Conservation (phyloP, 768 basidiomycete species). For the Termitomyces sp. region DNA sequence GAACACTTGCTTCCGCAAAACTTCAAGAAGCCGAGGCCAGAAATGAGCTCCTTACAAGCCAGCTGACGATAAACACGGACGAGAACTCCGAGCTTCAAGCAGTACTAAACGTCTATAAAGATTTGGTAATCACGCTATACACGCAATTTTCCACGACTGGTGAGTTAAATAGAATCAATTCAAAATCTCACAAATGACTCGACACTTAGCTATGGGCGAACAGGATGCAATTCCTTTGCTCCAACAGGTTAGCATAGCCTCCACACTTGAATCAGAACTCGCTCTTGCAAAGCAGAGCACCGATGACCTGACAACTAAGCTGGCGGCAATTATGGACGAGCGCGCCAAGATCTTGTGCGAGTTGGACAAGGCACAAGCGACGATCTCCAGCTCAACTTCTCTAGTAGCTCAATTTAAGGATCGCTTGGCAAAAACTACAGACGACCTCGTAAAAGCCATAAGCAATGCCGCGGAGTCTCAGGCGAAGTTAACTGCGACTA, state of each 20-base stretch:
- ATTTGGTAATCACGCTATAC: conserved; percentile 5
- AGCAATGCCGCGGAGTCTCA: conserved; percentile 8
- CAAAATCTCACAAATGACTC: conserved; percentile 1
- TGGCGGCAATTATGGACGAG: conserved; percentile 13
- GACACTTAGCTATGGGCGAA: neutral
- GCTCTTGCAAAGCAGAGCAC: conserved; percentile 12
- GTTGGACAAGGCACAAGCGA: conserved; percentile 12
- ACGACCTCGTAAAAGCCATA: conserved; percentile 6
- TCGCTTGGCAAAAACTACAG: conserved; percentile 5
- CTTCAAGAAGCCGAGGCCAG: conserved; percentile 7
- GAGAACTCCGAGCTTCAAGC: conserved; percentile 5
- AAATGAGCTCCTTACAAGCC: conserved; percentile 7
- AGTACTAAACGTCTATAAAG: conserved; percentile 4
- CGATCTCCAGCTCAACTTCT: conserved; percentile 5
- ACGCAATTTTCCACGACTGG: neutral
- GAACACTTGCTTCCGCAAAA: neutral
- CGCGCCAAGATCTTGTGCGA: conserved; percentile 8
- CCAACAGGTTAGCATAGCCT: neutral
- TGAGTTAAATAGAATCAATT: neutral
- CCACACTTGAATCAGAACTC: conserved; percentile 8
- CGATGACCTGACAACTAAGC: conserved; percentile 11
- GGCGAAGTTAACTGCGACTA: conserved; percentile 5
- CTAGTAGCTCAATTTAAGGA: conserved; percentile 8
- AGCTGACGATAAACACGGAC: conserved; percentile 8
- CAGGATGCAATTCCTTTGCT: neutral